Evolutionary conservation across 139 green algal species (phyloP), one percentile per base, ranked within the genome.

Genomic region (Zygnema cylindricum): DNA sequence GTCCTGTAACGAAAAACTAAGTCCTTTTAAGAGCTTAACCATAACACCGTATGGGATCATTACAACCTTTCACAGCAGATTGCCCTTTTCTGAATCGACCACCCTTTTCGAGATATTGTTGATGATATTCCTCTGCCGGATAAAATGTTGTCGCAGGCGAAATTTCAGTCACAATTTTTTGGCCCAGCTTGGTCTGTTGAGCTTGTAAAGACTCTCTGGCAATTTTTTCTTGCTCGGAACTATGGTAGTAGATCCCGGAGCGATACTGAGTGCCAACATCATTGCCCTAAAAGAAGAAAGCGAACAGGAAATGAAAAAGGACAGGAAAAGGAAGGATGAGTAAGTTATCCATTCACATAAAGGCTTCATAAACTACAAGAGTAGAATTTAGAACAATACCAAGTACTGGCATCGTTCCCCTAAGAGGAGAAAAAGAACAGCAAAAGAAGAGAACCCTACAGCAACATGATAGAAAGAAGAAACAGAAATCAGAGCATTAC

Each of bases 231-330:
- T 92, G 88, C 69, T 92, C 77, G 32, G 69, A 38, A 0, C 79
- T 94, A 81, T 95, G 85, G 21, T 84, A 93, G 92, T 96, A 98
- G 82, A 97, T 95, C 86, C 94, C 95, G 21, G 88, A 92, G 40
- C 93, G 69, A 88, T 98, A 98, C 93, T 98, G 96, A 0, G 93
- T 95, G 73, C 96, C 96, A 0, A 92, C 71, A 76, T 98, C 96
- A 54, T 88, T 91, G 69, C 96, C 96, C 86, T 96, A 77, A 81
- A 85, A 55, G 49, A 85, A 11, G 33, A 85, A 41, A 42, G 2
- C 33, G 57, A 43, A 38, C 76, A 86, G 7, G 21, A 2, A 3
- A 57, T 77, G 3, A n/a, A 3, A 2, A 69, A 39, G 49, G n/a
- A 43, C 1, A 38, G 3, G 35, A 77, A 79, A 79, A 77, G 42